Base-by-base conservation (phyloP, 441 rosid species). In the Pelargonium fulgidum region DNA sequence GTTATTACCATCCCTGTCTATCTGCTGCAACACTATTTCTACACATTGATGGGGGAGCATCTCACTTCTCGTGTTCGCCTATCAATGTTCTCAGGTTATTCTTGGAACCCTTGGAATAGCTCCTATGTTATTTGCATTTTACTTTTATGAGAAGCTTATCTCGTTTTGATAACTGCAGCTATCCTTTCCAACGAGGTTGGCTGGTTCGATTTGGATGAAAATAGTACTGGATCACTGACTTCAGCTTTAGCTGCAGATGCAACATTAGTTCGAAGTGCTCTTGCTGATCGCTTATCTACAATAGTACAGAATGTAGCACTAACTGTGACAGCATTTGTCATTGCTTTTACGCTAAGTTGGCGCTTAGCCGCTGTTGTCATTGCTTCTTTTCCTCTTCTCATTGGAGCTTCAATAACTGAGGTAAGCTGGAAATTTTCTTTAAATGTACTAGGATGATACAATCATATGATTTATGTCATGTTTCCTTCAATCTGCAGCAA, bases 1-100 rank as follows among this genome's bases (percentile, higher is more conserved):
- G 64, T 79, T 50, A 4, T 82, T 56, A 82, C 92, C 47, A 67
- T 87, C 69, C 97, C 92, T n/a, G 77, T 85, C 24, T 86, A 88
- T 76, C 75, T 88, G 62, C 73, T 89, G 58, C 98, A 89, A 63
- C 98, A 88, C 69, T 87, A 84, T 61, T 92, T 88, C 75, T 89
- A 87, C 68, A 88, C 92, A 4, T 68, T 87, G 79, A 88, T 89
- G 94, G 96, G 94, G 66, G 98, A 92, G 80, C 82, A 82, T 71
- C 83, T 92, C 69, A 89, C 92, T 2, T 71, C 91, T 67, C 87
- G 96, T 8, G 89, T 87, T 68, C 97, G 96, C 64, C 3, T 29
- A 29, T 29, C 36, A 4, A 77, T 89, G 78, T 88, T 92, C 79
- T 80, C 93, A 81, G 96, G 97, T 91, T 69, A 4, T 14, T 69